Conservation (phyloP, 495 filamentous ascomycete species). For the Xylaria intraflava region DNA sequence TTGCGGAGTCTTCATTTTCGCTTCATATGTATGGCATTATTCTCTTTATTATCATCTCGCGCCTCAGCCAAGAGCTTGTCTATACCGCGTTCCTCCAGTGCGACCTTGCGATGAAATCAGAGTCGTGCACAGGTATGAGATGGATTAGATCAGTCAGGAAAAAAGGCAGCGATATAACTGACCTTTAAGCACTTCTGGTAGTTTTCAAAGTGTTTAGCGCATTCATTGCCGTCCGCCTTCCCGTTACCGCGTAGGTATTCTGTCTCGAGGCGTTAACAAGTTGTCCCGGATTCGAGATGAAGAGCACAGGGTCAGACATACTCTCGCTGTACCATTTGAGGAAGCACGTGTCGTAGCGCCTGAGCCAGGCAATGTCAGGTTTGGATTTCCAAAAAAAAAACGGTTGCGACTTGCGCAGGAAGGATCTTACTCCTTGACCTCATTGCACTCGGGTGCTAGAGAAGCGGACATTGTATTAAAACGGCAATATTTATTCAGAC, state of each 20-base stretch:
- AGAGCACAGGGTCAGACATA: slow-evolving; percentile 34
- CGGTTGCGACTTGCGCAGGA: not conserved
- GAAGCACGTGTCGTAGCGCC: slow-evolving; percentile 88
- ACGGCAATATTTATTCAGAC: not conserved
- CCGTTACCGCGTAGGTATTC: slow-evolving; percentile 81
- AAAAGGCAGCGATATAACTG: slow-evolving; percentile 20
- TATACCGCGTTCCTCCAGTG: slow-evolving; percentile 76
- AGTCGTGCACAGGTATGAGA: not conserved
- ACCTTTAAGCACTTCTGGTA: slow-evolving; percentile 79
- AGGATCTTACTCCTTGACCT: slow-evolving; percentile 72
- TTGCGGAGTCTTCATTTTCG: slow-evolving; percentile 32
- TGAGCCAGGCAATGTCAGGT: slow-evolving; percentile 25
- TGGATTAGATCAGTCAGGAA: not conserved
- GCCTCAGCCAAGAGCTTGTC: slow-evolving; percentile 83
- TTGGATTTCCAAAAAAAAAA: not conserved
- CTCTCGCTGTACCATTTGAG: slow-evolving; percentile 96
- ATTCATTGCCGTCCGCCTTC: slow-evolving; percentile 65
- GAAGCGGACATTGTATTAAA: slow-evolving; percentile 48
- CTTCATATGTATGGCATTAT: slow-evolving; percentile 64
- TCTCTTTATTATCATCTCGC: slow-evolving; percentile 71
- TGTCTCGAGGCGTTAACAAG: slow-evolving; percentile 25
- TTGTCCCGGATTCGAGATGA: slow-evolving; percentile 9
- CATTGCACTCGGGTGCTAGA: slow-evolving; percentile 66
- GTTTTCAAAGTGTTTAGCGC: slow-evolving; percentile 71
- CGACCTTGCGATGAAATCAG: slow-evolving; percentile 47